Evolutionary conservation across 2,329 filamentous ascomycete genomes (phyloP).

Genomic region (Sclerotinia nivalis): DNA sequence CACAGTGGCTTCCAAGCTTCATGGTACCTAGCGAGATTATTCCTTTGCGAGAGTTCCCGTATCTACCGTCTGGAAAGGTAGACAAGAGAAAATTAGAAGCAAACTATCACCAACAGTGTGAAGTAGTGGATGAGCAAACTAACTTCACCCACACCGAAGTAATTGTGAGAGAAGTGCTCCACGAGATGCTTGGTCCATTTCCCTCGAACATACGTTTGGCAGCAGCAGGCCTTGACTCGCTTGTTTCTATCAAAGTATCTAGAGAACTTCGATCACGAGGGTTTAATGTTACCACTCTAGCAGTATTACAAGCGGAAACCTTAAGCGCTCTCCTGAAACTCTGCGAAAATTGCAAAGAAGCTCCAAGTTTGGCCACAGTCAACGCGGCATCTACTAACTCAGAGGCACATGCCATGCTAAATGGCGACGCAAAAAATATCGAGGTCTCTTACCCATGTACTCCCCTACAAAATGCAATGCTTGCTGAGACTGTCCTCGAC

Average conservation of each 20-base stretch:
- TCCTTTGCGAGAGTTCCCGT: constrained; percentile 64
- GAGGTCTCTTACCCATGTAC: constrained; percentile 61
- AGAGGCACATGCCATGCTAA: constrained; percentile 23
- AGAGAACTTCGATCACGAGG: constrained; percentile 61
- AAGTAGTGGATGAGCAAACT: constrained; percentile 26
- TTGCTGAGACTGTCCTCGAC: constrained; percentile 67
- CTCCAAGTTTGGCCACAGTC: not conserved
- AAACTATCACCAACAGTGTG: constrained; percentile 49
- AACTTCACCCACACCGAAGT: constrained; percentile 37
- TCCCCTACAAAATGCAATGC: constrained; percentile 75
- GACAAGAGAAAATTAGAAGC: constrained; percentile 65
- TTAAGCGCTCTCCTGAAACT: constrained; percentile 44
- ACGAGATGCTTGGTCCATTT: constrained; percentile 36
- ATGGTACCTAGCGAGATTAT: constrained; percentile 81
- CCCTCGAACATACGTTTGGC: constrained; percentile 47
- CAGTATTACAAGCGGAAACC: constrained; percentile 60
- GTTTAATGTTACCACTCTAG: constrained; percentile 56
- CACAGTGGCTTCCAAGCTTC: constrained; percentile 74
- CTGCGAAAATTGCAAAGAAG: constrained; percentile 36
- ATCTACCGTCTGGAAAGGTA: constrained; percentile 80
- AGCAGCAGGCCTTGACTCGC: constrained; percentile 64
- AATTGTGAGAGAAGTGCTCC: constrained; percentile 30
- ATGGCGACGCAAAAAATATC: constrained; percentile 46
- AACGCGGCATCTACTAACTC: not conserved
- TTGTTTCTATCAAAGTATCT: constrained; percentile 62